A percentile compares a stretch with the other conserved stretches of the same genome.
Evolutionary conservation across 495 filamentous ascomycete genomes (phyloP).

Genomic region (Penicillium macrosclerotiorum): DNA sequence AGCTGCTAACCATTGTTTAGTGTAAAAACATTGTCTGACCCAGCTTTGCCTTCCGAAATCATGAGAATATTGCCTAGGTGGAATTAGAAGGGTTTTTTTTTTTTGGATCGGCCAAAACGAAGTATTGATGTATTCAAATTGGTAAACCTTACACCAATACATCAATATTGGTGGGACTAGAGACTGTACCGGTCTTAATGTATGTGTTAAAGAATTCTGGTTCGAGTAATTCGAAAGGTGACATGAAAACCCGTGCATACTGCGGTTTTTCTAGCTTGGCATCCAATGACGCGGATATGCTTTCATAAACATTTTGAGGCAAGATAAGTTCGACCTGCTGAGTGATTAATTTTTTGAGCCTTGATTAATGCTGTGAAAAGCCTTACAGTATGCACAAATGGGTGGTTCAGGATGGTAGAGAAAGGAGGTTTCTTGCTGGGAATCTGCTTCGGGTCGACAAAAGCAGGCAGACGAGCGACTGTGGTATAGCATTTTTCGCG

Average conservation of each 20-base stretch:
- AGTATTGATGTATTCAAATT: too few species aligned
- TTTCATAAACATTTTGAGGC: slow-evolving; percentile 61
- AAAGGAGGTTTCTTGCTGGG: slow-evolving; percentile 74
- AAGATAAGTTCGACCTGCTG: slow-evolving; percentile 70
- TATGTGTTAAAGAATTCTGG: slow-evolving; percentile 82
- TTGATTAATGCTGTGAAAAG: neutral
- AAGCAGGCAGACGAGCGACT: slow-evolving; percentile 57
- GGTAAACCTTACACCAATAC: too few species aligned
- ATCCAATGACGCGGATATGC: slow-evolving; percentile 55
- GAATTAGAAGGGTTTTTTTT: slow-evolving; percentile 1
- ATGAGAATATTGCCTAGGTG: slow-evolving; percentile 77
- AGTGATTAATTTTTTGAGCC: slow-evolving; percentile 10
- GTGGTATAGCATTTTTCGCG: slow-evolving; percentile 75
- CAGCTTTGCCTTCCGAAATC: slow-evolving; percentile 80
- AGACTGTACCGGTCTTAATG: slow-evolving; percentile 71
- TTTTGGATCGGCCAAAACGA: too few species aligned
- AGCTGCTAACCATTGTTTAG: slow-evolving; percentile 61
- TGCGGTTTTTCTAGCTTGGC: slow-evolving; percentile 37
- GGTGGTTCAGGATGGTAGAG: slow-evolving; percentile 60
- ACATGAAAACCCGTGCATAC: slow-evolving; percentile 74
- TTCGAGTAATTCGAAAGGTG: slow-evolving; percentile 66
- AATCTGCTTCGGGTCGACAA: slow-evolving; percentile 66
- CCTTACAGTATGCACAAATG: slow-evolving; percentile 75
- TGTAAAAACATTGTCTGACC: slow-evolving; percentile 76
- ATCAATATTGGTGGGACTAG: neutral